Evolutionary conservation across 345 rosid species (phyloP).

Genomic region (Excoecaria cochinchinensis): DNA sequence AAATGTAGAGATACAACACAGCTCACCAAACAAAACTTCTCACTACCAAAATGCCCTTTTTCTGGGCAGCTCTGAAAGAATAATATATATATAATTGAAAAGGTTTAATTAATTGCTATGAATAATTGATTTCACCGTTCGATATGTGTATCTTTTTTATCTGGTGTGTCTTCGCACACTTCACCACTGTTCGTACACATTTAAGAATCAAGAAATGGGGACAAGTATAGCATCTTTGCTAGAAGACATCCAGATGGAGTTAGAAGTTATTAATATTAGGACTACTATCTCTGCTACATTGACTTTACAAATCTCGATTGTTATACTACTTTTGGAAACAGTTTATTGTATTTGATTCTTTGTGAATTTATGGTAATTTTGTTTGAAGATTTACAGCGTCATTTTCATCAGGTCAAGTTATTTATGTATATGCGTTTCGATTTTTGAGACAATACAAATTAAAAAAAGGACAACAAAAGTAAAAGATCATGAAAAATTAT

Average conservation of each 20-base stretch:
- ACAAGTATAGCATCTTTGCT: conserved; percentile 58
- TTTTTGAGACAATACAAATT: no score
- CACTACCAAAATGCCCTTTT: conserved; percentile 26
- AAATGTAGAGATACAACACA: conserved; percentile 31
- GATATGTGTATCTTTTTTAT: not conserved
- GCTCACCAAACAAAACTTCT: conserved; percentile 45
- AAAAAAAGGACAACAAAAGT: no score
- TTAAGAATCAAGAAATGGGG: conserved; percentile 26
- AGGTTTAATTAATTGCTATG: not conserved
- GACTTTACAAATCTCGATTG: conserved; percentile 35
- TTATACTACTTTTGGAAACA: not conserved
- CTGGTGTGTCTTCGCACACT: conserved; percentile 4
- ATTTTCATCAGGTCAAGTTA: no score
- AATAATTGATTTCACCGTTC: conserved; percentile 16
- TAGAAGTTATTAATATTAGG: conserved; percentile 26
- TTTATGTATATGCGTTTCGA: no score
- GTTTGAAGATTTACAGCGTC: no score
- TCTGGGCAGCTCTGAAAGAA: conserved; percentile 16
- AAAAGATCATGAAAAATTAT: no score
- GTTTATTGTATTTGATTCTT: not conserved
- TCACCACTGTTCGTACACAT: conserved; percentile 13
- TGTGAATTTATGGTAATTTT: not conserved
- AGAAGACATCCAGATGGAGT: conserved; percentile 49
- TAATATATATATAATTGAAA: not conserved
- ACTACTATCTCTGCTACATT: conserved; percentile 39